These are phyloP conservation scores for Naganishia vishniacii DNA, from an alignment of 768 basidiomycete genomes.

Conservation along the genomic window DNA sequence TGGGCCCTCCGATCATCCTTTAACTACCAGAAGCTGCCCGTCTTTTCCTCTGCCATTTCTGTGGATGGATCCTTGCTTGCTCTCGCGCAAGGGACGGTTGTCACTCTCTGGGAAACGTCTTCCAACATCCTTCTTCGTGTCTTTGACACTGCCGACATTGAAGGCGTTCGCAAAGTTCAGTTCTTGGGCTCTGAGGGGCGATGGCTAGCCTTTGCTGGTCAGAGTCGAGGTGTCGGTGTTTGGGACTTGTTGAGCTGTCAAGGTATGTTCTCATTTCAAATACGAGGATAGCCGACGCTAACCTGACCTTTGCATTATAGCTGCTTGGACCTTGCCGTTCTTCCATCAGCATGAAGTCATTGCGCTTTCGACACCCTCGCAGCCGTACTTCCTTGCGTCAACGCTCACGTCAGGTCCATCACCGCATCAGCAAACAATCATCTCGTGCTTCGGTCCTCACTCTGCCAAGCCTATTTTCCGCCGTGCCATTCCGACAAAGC, in stretches of 20 bases:
- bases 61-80: slow-evolving; percentile 79
- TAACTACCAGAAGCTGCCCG: slow-evolving; percentile 64
- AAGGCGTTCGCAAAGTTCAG: slow-evolving; percentile 50
- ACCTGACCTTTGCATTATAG: not conserved
- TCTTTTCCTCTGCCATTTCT: slow-evolving; percentile 65
- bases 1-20: slow-evolving; percentile 78
- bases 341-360: slow-evolving; percentile 17
- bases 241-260: slow-evolving; percentile 48
- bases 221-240: slow-evolving; percentile 35
- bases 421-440: slow-evolving; percentile 10
- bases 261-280: not conserved
- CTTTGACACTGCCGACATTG: slow-evolving; percentile 58
- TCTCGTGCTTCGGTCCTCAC: slow-evolving; percentile 10
- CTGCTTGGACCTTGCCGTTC: slow-evolving; percentile 12
- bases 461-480: slow-evolving; percentile 11
- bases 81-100: slow-evolving; percentile 61
- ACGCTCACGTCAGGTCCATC: slow-evolving; percentile 7
- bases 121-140: slow-evolving; percentile 60
- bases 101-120: slow-evolving; percentile 69
- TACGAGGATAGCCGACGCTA: too few species aligned
- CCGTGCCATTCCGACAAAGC: slow-evolving; percentile 10
- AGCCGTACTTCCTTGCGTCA: slow-evolving; percentile 7
- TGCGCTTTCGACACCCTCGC: not conserved
- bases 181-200: slow-evolving; percentile 72
- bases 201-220: slow-evolving; percentile 57